Evolutionary conservation across 305 asterid genomes (phyloP).

Genomic region (Fraxinus sp.): DNA sequence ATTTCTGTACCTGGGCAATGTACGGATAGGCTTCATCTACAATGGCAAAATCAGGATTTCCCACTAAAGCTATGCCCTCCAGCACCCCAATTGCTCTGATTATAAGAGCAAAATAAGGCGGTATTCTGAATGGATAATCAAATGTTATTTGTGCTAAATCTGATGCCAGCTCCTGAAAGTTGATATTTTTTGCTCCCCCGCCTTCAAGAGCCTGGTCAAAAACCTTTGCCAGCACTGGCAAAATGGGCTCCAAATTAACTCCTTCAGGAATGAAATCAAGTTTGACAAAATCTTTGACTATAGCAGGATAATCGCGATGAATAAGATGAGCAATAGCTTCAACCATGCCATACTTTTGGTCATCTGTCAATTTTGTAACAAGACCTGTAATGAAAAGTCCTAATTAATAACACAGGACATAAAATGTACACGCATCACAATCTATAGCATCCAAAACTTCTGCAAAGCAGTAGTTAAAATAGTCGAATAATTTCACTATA

Average conservation of each 20-base stretch:
- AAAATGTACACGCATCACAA: not conserved
- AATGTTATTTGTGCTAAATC: conserved; percentile 98
- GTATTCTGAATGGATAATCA: conserved; percentile 93
- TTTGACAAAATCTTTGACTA: conserved; percentile 92
- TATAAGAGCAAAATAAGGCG: conserved; percentile 97
- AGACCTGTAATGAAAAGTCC: conserved; percentile 57
- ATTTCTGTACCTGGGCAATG: conserved; percentile 85
- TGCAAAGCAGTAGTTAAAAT: not conserved
- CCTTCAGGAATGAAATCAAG: conserved; percentile 92
- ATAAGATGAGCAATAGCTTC: conserved; percentile 98
- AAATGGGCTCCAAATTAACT: conserved; percentile 85
- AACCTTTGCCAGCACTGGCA: conserved; percentile 97
- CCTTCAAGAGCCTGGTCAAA: conserved; percentile 99
- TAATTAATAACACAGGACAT: conserved; percentile 14
- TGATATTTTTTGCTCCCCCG: conserved; percentile 92
- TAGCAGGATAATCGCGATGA: conserved; percentile 90
- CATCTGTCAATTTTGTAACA: conserved; percentile 92
- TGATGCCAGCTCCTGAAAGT: conserved; percentile 95
- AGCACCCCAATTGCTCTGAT: conserved; percentile 97
- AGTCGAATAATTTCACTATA: not conserved
- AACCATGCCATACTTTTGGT: conserved; percentile 94
- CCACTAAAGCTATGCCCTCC: conserved; percentile 98
- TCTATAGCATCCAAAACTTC: not conserved
- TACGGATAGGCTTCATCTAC: conserved; percentile 99
- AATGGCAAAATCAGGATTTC: conserved; percentile 91